These are phyloP conservation scores for Alternaria dauci DNA, from an alignment of 2,329 filamentous ascomycete species.

Conservation along the genomic window DNA sequence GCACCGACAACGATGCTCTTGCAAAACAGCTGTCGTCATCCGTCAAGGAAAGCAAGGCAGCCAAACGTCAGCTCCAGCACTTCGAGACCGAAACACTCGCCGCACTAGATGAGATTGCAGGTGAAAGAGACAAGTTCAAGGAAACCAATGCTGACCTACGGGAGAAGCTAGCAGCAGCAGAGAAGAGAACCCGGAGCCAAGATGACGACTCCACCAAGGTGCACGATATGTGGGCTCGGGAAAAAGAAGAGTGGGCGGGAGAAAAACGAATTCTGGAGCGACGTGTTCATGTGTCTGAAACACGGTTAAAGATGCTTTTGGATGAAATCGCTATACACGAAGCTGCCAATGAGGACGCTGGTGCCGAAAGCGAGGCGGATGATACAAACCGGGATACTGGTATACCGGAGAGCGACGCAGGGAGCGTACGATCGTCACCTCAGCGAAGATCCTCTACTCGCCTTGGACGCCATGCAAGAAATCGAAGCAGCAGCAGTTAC, in stretches of 20 bases:
- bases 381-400: slow-evolving; percentile 68
- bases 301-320: slow-evolving; percentile 80
- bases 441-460: slow-evolving; percentile 58
- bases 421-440: slow-evolving; percentile 71
- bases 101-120: slow-evolving; percentile 81
- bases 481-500: slow-evolving; percentile 61
- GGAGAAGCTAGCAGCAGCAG: slow-evolving; percentile 76
- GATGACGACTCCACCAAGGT: slow-evolving; percentile 84
- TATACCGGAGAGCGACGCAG: slow-evolving; percentile 69
- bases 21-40: slow-evolving; percentile 68
- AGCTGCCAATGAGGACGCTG: slow-evolving; percentile 50
- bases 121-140: slow-evolving; percentile 85
- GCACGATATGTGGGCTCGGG: slow-evolving; percentile 81
- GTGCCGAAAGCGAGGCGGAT: slow-evolving; percentile 67
- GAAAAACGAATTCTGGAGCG: slow-evolving; percentile 84
- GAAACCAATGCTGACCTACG: slow-evolving; percentile 75
- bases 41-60: slow-evolving; percentile 77
- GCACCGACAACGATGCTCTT: slow-evolving; percentile 77
- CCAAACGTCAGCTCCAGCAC: slow-evolving; percentile 85
- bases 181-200: slow-evolving; percentile 79
- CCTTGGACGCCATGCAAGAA: slow-evolving; percentile 65
- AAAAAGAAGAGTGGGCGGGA: slow-evolving; percentile 84
- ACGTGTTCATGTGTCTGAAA: slow-evolving; percentile 89
- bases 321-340: slow-evolving; percentile 83
- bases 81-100: slow-evolving; percentile 89